Evolutionary conservation across 2,329 filamentous ascomycete species (phyloP).

Genomic region (Colletotrichum sp.): DNA sequence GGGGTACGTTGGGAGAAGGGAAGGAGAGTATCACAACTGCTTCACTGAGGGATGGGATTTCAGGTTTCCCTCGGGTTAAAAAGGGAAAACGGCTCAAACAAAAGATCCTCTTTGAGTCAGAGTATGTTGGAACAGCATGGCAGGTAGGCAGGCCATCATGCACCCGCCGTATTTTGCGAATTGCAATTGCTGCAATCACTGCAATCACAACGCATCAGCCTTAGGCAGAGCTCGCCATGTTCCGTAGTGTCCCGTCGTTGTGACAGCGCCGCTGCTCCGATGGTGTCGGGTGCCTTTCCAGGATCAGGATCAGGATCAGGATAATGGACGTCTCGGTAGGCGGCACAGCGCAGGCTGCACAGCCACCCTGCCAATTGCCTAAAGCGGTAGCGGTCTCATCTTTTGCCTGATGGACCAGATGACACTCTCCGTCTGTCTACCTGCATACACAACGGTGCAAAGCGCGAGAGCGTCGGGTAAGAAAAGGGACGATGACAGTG

Average conservation of each 20-base stretch:
- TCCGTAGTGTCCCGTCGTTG: neutral
- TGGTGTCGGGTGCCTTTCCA: neutral
- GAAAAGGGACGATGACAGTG: neutral
- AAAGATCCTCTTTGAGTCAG: neutral
- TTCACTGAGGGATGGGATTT: neutral
- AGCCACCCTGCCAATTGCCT: slow-evolving; percentile 3
- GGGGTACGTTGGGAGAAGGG: neutral
- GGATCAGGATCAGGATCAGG: neutral
- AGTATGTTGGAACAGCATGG: neutral
- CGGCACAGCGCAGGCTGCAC: slow-evolving; percentile 1
- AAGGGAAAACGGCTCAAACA: neutral
- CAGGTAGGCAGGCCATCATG: neutral
- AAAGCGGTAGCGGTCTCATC: slow-evolving; percentile 6
- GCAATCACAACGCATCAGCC: neutral
- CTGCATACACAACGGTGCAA: neutral
- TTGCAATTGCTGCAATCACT: neutral
- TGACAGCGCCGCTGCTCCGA: neutral
- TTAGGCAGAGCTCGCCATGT: neutral
- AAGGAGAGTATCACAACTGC: neutral
- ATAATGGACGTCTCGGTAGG: neutral
- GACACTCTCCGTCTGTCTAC: neutral
- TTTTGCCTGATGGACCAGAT: neutral
- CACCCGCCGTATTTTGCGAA: neutral
- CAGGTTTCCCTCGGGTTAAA: neutral
- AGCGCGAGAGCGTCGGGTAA: neutral